Conservation (phyloP, 257 asterid species). For the Osmanthus fragrans region DNA sequence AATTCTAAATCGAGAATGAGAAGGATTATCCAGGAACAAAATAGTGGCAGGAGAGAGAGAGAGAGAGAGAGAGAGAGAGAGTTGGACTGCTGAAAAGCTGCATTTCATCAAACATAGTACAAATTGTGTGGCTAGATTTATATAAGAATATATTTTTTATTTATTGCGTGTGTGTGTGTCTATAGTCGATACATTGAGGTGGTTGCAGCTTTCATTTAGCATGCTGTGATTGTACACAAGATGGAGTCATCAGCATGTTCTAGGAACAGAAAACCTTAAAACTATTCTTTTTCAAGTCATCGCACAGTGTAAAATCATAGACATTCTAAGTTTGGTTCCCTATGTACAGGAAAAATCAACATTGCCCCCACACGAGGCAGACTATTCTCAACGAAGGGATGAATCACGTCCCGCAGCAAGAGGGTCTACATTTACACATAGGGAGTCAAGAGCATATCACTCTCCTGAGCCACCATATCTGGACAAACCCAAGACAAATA, state of each 20-base stretch:
- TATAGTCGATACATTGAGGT: neutral
- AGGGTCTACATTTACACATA: constrained; percentile 51
- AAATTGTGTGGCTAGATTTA: neutral
- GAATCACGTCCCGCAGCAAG: constrained; percentile 48
- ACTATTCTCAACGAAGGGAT: constrained; percentile 53
- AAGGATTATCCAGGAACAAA: neutral
- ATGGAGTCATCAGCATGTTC: neutral
- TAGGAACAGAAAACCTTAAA: neutral
- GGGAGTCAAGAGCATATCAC: constrained; percentile 67
- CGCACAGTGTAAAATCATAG: constrained; percentile 13
- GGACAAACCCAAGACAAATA: constrained; percentile 55
- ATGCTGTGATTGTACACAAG: neutral
- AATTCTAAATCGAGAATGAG: neutral
- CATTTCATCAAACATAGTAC: neutral
- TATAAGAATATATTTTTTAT: too few relatives aligned
- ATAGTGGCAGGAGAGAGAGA: neutral
- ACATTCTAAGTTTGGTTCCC: constrained; percentile 33
- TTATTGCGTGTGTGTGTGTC: neutral
- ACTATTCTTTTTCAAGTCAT: constrained; percentile 14
- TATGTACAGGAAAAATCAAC: constrained; percentile 79
- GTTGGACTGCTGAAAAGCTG: neutral
- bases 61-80: neutral
- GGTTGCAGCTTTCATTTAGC: neutral
- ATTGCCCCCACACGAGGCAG: constrained; percentile 50
- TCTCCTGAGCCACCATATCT: constrained; percentile 51